Evolutionary conservation across 106 monocot genomes (phyloP).

Genomic region (Acanthochlamys bracteata): DNA sequence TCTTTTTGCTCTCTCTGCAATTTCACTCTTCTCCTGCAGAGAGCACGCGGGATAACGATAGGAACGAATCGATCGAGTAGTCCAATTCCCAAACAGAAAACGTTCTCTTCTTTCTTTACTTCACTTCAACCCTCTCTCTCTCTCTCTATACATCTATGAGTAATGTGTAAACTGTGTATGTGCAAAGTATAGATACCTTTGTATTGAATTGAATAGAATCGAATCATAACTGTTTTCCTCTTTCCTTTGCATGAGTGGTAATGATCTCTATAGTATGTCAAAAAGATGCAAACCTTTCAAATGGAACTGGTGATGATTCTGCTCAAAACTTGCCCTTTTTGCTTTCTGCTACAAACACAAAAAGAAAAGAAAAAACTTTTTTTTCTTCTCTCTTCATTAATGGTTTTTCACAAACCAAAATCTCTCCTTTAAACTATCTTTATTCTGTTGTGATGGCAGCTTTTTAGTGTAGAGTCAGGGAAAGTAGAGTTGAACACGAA

Average conservation of each 20-base stretch:
- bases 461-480: background rate
- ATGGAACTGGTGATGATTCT: slow-evolving; percentile 1
- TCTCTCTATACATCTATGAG: background rate
- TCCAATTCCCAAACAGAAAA: background rate
- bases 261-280: too few relatives aligned
- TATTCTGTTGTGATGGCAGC: background rate
- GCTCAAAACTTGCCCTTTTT: background rate
- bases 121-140: background rate
- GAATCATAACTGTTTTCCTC: too few relatives aligned
- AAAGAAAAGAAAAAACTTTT: background rate
- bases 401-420: background rate
- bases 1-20: too few relatives aligned
- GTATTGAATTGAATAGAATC: too few relatives aligned
- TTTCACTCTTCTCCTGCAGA: background rate
- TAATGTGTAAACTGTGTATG: too few relatives aligned
- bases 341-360: background rate
- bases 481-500: slow-evolving; percentile 1
- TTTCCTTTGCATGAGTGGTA: too few relatives aligned
- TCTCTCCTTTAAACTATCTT: background rate
- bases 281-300: background rate
- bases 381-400: background rate
- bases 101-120: background rate
- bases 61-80: background rate
- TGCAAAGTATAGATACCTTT: too few relatives aligned
- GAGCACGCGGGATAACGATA: background rate